These are phyloP conservation scores for Pythium insidiosum DNA, from an alignment of 352 stramenopile genomes.

Conservation along the genomic window DNA sequence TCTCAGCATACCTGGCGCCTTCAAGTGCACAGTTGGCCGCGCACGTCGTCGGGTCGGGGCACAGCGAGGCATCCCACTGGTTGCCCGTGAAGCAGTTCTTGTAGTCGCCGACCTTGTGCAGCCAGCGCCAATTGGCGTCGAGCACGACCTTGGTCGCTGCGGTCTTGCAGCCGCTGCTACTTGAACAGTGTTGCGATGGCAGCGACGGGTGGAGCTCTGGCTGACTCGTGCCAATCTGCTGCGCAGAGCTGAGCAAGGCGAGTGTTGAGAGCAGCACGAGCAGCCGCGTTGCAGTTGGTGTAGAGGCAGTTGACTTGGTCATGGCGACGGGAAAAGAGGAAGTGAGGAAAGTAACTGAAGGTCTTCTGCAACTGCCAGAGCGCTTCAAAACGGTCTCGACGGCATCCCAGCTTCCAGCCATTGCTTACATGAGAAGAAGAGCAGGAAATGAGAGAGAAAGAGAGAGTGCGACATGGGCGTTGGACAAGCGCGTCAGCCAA, in stretches of 20 bases:
- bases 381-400: too few relatives aligned
- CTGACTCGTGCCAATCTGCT: conserved; percentile 36
- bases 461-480: too few relatives aligned
- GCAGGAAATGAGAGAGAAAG: too few relatives aligned
- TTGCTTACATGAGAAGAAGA: too few relatives aligned
- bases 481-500: too few relatives aligned
- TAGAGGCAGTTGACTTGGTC: too few relatives aligned
- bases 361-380: too few relatives aligned
- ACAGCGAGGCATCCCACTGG: conserved; percentile 44
- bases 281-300: too few relatives aligned
- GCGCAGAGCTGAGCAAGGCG: conserved; percentile 10
- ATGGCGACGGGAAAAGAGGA: too few relatives aligned
- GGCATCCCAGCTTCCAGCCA: too few relatives aligned
- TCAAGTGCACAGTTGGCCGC: conserved; percentile 55
- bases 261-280: too few relatives aligned
- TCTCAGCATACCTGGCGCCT: conserved; percentile 51
- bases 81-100: conserved; percentile 64
- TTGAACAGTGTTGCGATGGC: conserved; percentile 29
- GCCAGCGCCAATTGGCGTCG: conserved; percentile 69
- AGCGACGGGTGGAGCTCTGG: conserved; percentile 51
- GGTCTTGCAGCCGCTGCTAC: conserved; percentile 33
- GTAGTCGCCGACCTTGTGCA: conserved; percentile 52
- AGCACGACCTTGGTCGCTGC: conserved; percentile 51
- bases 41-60: conserved; percentile 33
- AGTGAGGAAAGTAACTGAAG: too few relatives aligned